Conservation (phyloP, 2,329 filamentous ascomycete species). For the Epichloe typhina region DNA sequence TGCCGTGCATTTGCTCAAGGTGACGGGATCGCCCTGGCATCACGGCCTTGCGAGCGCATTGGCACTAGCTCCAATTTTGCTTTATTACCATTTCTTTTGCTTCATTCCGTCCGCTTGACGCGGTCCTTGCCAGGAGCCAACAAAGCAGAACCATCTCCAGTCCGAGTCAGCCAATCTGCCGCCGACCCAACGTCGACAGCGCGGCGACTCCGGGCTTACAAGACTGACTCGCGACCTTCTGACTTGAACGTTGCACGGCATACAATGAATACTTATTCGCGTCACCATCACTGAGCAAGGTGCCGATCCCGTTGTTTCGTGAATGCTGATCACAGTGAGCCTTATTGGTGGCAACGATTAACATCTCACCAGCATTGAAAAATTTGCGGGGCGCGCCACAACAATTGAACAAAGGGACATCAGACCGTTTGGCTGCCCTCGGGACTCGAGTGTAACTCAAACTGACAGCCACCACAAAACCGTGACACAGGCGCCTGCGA, state of each 20-base stretch:
- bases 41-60: neutral
- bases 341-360: neutral
- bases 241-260: neutral
- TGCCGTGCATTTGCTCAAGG: neutral
- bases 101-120: neutral
- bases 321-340: no score
- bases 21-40: neutral
- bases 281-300: neutral
- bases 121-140: neutral
- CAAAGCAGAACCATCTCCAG: neutral
- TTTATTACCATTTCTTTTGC: neutral
- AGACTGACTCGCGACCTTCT: neutral
- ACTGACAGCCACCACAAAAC: slow-evolving; percentile 1
- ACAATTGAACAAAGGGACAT: neutral
- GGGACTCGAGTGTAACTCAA: neutral
- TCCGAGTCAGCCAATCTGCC: neutral
- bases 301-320: no score
- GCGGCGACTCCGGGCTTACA: slow-evolving; percentile 1
- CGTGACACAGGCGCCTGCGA: neutral
- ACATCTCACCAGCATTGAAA: neutral
- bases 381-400: neutral
- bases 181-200: neutral
- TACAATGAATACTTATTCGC: neutral
- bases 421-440: neutral
- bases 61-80: neutral